A percentile compares a stretch with the other conserved stretches of the same genome.
Conservation (phyloP, 2,329 filamentous ascomycete species). For the Cladosporium sp. region DNA sequence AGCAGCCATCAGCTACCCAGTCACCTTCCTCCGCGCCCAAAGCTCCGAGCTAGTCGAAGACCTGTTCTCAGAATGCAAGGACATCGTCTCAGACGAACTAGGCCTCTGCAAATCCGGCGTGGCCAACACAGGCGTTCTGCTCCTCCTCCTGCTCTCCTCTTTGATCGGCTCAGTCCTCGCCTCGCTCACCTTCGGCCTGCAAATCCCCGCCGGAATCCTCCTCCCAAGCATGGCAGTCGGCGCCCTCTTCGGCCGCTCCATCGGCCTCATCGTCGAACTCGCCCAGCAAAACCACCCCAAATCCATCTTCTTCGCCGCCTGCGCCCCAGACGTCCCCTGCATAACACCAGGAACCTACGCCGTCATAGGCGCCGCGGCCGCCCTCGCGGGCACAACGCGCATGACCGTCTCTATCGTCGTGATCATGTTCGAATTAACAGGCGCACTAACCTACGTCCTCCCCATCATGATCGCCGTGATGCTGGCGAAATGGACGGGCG, state of each 20-base stretch:
- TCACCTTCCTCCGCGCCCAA: slow-evolving; percentile 93
- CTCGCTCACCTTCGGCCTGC: slow-evolving; percentile 84
- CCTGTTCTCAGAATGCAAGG: slow-evolving; percentile 85
- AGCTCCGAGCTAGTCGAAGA: slow-evolving; percentile 85
- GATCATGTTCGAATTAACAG: slow-evolving; percentile 98
- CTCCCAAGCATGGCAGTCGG: slow-evolving; percentile 95
- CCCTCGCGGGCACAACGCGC: slow-evolving; percentile 86
- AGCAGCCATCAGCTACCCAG: slow-evolving; percentile 88
- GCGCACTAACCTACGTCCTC: slow-evolving; percentile 89
- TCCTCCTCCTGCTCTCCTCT: slow-evolving; percentile 76
- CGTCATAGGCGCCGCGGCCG: slow-evolving; percentile 89
- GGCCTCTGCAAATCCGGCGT: slow-evolving; percentile 85
- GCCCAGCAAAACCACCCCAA: slow-evolving; percentile 73
- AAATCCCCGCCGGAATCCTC: slow-evolving; percentile 92
- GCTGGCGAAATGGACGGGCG: slow-evolving; percentile 96
- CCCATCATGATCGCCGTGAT: slow-evolving; percentile 99
- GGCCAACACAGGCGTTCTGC: slow-evolving; percentile 74
- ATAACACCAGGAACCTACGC: slow-evolving; percentile 94
- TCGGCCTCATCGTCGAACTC: slow-evolving; percentile 85
- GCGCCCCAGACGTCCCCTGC: slow-evolving; percentile 77
- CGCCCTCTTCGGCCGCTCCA: slow-evolving; percentile 78
- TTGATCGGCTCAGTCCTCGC: slow-evolving; percentile 80
- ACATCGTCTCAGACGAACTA: slow-evolving; percentile 76
- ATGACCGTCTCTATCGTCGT: slow-evolving; percentile 98
- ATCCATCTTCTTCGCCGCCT: slow-evolving; percentile 74